Conservation (phyloP, 2,329 filamentous ascomycete genomes). For the Penicillium sp. region DNA sequence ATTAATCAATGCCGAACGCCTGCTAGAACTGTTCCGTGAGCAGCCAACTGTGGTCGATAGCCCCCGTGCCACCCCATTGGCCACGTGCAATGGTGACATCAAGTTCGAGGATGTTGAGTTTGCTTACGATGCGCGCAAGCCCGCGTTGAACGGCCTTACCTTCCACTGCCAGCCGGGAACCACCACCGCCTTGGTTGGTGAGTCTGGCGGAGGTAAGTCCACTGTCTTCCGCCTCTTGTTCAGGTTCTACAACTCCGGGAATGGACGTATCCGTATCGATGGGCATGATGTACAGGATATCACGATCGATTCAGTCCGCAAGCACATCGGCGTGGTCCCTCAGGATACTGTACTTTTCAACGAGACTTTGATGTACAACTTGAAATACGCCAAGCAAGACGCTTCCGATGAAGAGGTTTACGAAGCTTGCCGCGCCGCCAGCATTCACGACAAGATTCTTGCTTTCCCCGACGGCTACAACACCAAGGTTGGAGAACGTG, state of each 20-base stretch:
- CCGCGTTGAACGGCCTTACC: slow-evolving; percentile 76
- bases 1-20: slow-evolving; percentile 94
- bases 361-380: slow-evolving; percentile 90
- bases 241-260: slow-evolving; percentile 86
- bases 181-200: slow-evolving; percentile 92
- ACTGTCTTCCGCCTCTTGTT: slow-evolving; percentile 95
- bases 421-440: slow-evolving; percentile 78
- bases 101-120: slow-evolving; percentile 87
- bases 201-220: slow-evolving; percentile 95
- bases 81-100: slow-evolving; percentile 74
- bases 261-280: slow-evolving; percentile 80
- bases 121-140: slow-evolving; percentile 81
- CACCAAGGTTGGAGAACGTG: slow-evolving; percentile 88
- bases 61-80: slow-evolving; percentile 61
- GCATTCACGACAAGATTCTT: slow-evolving; percentile 89
- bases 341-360: slow-evolving; percentile 97
- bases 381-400: slow-evolving; percentile 80
- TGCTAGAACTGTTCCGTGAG: slow-evolving; percentile 95
- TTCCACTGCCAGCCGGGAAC: slow-evolving; percentile 88
- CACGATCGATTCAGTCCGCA: slow-evolving; percentile 89
- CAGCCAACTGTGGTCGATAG: slow-evolving; percentile 84
- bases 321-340: slow-evolving; percentile 90
- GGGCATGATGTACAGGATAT: slow-evolving; percentile 78
- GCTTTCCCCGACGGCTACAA: slow-evolving; percentile 83
- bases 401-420: slow-evolving; percentile 80